Evolutionary conservation across 768 basidiomycete genomes (phyloP).

Genomic region (Phlegmacium glaucopus): DNA sequence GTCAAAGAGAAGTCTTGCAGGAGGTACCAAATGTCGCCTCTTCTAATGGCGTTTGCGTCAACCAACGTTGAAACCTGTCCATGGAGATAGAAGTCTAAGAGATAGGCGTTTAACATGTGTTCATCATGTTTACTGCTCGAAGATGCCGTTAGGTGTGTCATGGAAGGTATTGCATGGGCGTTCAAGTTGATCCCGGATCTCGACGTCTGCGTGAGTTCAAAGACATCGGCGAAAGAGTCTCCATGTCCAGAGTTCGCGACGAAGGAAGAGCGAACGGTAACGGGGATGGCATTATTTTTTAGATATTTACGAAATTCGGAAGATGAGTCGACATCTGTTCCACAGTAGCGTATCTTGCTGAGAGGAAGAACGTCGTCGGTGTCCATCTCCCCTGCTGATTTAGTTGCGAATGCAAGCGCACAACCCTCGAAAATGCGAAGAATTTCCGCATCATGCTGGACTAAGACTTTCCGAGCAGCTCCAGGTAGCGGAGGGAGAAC

Average conservation of each 20-base stretch:
- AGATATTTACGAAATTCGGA: constrained; percentile 35
- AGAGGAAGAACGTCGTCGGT: constrained; percentile 47
- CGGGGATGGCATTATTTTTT: constrained; percentile 30
- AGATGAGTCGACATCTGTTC: background rate
- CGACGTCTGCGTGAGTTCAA: constrained; percentile 49
- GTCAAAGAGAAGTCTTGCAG: constrained; percentile 57
- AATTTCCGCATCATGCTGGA: constrained; percentile 45
- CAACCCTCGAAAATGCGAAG: constrained; percentile 54
- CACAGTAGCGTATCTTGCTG: constrained; percentile 29
- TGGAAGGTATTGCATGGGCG: constrained; percentile 57
- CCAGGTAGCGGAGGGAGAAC: constrained; percentile 47
- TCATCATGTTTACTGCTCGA: constrained; percentile 8
- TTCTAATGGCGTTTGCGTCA: constrained; percentile 54
- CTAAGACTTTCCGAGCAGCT: constrained; percentile 37
- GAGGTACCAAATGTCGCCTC: constrained; percentile 62
- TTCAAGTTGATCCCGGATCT: constrained; percentile 54
- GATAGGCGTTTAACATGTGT: constrained; percentile 54
- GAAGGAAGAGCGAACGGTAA: constrained; percentile 54
- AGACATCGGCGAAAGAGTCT: constrained; percentile 48
- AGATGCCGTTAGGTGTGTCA: constrained; percentile 29
- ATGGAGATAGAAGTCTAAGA: constrained; percentile 67
- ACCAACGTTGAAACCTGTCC: constrained; percentile 50
- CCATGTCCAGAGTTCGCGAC: constrained; percentile 66
- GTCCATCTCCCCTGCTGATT: constrained; percentile 35
- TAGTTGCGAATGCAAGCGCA: constrained; percentile 44